A percentile compares a stretch with the other conserved stretches of the same genome.
Evolutionary conservation across 805 yeast species (phyloP).

Genomic region (Ogataea henricii): DNA sequence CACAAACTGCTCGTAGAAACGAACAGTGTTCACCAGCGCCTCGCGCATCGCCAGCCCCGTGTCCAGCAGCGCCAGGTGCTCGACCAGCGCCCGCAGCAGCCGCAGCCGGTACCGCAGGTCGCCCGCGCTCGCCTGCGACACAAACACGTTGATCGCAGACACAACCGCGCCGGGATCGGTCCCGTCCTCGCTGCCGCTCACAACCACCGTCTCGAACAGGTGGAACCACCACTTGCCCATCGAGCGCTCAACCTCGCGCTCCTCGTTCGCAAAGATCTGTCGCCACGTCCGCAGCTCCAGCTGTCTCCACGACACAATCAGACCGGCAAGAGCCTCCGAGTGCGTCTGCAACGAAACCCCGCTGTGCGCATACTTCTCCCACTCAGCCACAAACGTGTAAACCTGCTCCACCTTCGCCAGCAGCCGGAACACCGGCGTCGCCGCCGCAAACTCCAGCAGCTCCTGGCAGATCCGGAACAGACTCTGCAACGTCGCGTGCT

Average conservation of each 20-base stretch:
- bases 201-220: slow-evolving; percentile 75
- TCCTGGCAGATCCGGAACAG: slow-evolving; percentile 66
- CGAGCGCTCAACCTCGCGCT: slow-evolving; percentile 43
- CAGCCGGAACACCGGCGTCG: slow-evolving; percentile 73
- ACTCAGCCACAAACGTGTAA: slow-evolving; percentile 78
- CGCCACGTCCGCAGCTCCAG: slow-evolving; percentile 88
- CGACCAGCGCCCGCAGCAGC: slow-evolving; percentile 63
- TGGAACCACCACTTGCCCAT: slow-evolving; percentile 91
- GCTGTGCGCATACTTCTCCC: slow-evolving; percentile 90
- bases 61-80: slow-evolving; percentile 46
- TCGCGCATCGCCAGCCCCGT: slow-evolving; percentile 31
- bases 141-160: slow-evolving; percentile 68
- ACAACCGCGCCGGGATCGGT: slow-evolving; percentile 35
- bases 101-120: slow-evolving; percentile 63
- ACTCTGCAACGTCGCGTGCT: slow-evolving; percentile 83
- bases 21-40: slow-evolving; percentile 57
- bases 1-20: slow-evolving; percentile 68
- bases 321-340: slow-evolving; percentile 57
- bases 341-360: slow-evolving; percentile 64
- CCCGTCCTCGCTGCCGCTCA: slow-evolving; percentile 23
- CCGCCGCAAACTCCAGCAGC: slow-evolving; percentile 58
- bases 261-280: slow-evolving; percentile 68
- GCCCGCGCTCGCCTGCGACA: slow-evolving; percentile 77
- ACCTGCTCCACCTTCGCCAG: slow-evolving; percentile 85
- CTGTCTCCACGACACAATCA: slow-evolving; percentile 90